Evolutionary conservation across 768 basidiomycete species (phyloP), one percentile per base, ranked within the genome.

Genomic region (Boletus patriciae): DNA sequence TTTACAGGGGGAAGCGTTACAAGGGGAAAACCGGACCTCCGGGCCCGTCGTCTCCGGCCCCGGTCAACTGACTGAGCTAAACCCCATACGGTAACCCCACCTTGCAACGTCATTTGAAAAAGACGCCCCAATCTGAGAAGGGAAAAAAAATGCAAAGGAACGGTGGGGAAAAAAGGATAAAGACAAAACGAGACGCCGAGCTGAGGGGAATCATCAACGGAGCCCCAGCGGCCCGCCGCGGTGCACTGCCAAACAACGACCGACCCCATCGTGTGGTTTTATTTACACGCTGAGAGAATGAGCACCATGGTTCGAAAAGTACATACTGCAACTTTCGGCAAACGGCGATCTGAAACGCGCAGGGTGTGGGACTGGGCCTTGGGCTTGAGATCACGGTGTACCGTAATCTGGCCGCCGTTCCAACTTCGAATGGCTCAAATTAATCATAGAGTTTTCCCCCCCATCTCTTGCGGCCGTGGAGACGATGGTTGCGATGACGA

Each of bases 401-500:
- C 7, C 52, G 34, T 54, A 29, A 36, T 31, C 31, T 31, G 54
- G 33, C 41, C 13, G 21, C 29, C 7, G n/a, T 27, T 34, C 25
- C 29, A 31, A 21, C 13, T 54, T 42, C 42, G 51, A 21, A 19
- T 43, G 43, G 23, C n/a, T 9, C 42, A 18, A 36, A n/a, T 44
- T 29, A 29, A 29, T 37, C 57, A 19, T 46, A 27, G 46, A 31
- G 29, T 43, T 27, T 23, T 40, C 19, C 15, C n/a, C 18, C 13
- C 21, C n/a, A n/a, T 13, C 50, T 37, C 34, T 47, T 9, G 46
- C 61, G 50, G 65, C 52, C 53, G 16, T 45, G 47, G 44, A 34
- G 34, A 37, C 29, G 6, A 15, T 46, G 36, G 69, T 70, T 50
- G 58, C 61, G 69, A 71, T 70, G 69, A 55, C 67, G 69, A 64